Base-by-base conservation (phyloP, 176 grass and related monocot species). In the Hsuehochloa calcarea region DNA sequence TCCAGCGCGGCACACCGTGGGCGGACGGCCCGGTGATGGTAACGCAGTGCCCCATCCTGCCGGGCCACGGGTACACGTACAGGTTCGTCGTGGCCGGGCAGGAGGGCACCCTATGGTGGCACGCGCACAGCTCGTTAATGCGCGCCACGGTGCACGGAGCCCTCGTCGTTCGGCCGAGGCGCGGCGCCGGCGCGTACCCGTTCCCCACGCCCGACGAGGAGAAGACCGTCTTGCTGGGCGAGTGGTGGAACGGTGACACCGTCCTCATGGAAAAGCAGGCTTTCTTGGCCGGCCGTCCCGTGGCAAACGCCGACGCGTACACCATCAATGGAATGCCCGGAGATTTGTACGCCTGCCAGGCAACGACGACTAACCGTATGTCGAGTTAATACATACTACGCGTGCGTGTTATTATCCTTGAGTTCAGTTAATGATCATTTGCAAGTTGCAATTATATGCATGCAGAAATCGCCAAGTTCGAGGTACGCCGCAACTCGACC, bases 91-190 rank as follows among this genome's bases (percentile, higher is more conserved):
- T 94, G 43, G 73, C 83, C 10, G 83, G 88, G 16, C 92, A 97
- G 72, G 92, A 92, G 51, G 95, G 95, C 85, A 97, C 94, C 31
- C 80, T 97, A 29, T 97, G 94, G 94, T 97, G 94, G 94, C 94
- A 94, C 72, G 88, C 95, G 61, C 92, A 97, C 77, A 41, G 35
- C 41, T 87, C 81, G 2, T 79, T 80, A 72, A 37, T 92, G 38
- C 90, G 93, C 29, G 90, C 80, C 6, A 95, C 93, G 4, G 88
- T 90, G 13, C 3, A 95, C 67, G 93, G 93, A 25, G 90, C 88
- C 25, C 83, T 95, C 47, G 37, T 95, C 82, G 71, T 95, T 81
- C 62, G 72, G 8, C 90, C 93, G 15, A 54, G 80, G 12, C 3
- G 10, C 11, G 93, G 79, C 62, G 35, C 43, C 20, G 14, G 17